Evolutionary conservation across 495 filamentous ascomycete genomes (phyloP), one percentile per base, ranked within the genome.

Genomic region (Astrocystis sublimbata): DNA sequence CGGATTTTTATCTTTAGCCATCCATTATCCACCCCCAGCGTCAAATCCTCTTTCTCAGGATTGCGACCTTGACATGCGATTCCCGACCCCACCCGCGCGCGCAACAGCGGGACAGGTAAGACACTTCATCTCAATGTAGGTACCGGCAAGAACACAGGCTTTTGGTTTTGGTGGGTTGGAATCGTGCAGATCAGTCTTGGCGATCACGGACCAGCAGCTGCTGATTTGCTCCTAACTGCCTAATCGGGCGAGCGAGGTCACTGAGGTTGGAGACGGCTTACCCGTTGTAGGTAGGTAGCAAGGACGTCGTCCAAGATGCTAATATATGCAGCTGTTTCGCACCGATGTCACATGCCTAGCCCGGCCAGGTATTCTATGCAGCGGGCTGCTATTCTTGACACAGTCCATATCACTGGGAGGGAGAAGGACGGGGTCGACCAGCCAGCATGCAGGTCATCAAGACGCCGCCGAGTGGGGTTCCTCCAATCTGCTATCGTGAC

Each of bases 271-370:
- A 38, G 53, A 30, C 53, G 23, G 7, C 53, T n/a, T 57, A 57
- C 26, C 54, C 26, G 4, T 40, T 31, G 38, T 57, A 57, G 54
- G 54, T 57, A 57, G 54, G 54, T 57, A 57, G 54, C 45, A 57
- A n/a, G 26, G 45, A 23, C 2, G 49, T 33, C 35, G 33, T 30
- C 30, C 12, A 52, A 35, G 36, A 26, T 26, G 54, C 40, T 45
- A 45, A 57, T 57, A 38, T 43, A 35, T 8, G 28, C n/a, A 5
- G n/a, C 43, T 35, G 54, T 57, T 57, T 57, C 40, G 54, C 24
- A 33, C n/a, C 40, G 33, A 35, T 45, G 54, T 57, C 54, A 57
- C 54, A 57, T 57, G 54, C 54, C 54, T 45, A 33, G 54, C 40
- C 40, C 10, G 17, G 26, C 17, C 36, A 57, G 9, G 54, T 55